Evolutionary conservation across 139 green algal genomes (phyloP).

Genomic region (Pycnococcus provasolii): DNA sequence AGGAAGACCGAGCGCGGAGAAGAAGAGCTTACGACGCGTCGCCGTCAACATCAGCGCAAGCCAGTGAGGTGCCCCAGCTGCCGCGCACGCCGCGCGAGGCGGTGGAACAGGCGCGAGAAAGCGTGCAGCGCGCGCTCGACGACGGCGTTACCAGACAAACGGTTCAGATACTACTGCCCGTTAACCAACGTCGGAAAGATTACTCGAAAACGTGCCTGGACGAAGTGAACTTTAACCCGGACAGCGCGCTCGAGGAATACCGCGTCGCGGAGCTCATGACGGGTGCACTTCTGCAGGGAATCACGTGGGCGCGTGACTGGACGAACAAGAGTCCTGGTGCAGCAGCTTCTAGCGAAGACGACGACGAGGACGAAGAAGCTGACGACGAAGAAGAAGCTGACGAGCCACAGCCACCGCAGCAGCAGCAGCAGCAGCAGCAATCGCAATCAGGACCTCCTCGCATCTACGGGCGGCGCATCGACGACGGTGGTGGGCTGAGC

Average conservation of each 20-base stretch:
- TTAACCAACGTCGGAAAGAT: slow-evolving; percentile 10
- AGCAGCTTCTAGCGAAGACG: background rate
- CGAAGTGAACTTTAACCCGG: background rate
- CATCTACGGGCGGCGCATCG: slow-evolving; percentile 1
- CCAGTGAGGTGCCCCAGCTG: too few relatives aligned
- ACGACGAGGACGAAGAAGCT: background rate
- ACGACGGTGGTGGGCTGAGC: slow-evolving; percentile 6
- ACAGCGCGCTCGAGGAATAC: slow-evolving; percentile 10
- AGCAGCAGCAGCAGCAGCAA: too few relatives aligned
- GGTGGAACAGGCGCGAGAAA: too few relatives aligned
- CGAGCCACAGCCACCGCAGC: too few relatives aligned
- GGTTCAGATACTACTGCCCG: background rate
- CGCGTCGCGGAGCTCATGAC: slow-evolving; percentile 1
- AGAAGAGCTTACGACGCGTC: too few relatives aligned
- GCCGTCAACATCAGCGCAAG: too few relatives aligned
- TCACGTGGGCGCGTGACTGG: too few relatives aligned
- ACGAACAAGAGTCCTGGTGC: too few relatives aligned
- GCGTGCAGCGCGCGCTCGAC: background rate
- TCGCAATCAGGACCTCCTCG: too few relatives aligned
- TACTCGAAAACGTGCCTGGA: slow-evolving; percentile 1
- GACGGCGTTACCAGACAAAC: background rate
- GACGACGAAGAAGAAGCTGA: too few relatives aligned
- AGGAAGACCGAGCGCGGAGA: too few relatives aligned
- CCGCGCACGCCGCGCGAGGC: too few relatives aligned
- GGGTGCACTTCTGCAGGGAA: background rate